Percentiles rank a stretch among this genome's conserved stretches.
These are phyloP conservation scores for Powellomyces hirtus DNA, from an alignment of 192 early-diverging fungal genomes.

Conservation along the genomic window DNA sequence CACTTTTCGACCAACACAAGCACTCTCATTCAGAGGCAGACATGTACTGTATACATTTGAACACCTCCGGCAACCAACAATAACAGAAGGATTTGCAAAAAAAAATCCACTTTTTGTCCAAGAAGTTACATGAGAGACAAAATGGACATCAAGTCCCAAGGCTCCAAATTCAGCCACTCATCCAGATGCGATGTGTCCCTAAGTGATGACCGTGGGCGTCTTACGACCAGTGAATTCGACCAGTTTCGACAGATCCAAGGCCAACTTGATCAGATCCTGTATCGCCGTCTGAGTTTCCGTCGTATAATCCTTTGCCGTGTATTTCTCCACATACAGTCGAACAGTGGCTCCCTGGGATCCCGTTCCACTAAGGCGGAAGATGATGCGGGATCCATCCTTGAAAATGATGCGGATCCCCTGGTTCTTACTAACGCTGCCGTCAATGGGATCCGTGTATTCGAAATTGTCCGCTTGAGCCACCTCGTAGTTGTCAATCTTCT, in stretches of 20 bases:
- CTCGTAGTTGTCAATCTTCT: slow-evolving; percentile 64
- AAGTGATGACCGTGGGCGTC: slow-evolving; percentile 70
- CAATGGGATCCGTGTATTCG: slow-evolving; percentile 92
- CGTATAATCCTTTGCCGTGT: slow-evolving; percentile 62
- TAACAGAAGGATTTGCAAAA: too few relatives aligned
- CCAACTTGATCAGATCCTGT: slow-evolving; percentile 81
- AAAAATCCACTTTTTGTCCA: too few relatives aligned
- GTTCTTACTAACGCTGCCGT: slow-evolving; percentile 76
- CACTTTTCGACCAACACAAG: too few relatives aligned
- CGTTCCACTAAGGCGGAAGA: slow-evolving; percentile 91
- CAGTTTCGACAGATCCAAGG: slow-evolving; percentile 72
- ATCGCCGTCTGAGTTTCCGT: slow-evolving; percentile 81
- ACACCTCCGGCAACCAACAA: too few relatives aligned
- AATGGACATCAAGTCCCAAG: too few relatives aligned
- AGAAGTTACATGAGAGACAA: too few relatives aligned
- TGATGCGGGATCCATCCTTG: slow-evolving; percentile 85
- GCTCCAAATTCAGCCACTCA: too few relatives aligned
- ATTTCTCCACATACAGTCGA: slow-evolving; percentile 94
- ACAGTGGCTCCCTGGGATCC: slow-evolving; percentile 95
- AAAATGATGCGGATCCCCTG: slow-evolving; percentile 92
- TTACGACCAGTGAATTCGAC: slow-evolving; percentile 81
- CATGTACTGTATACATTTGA: too few relatives aligned
- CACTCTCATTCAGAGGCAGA: too few relatives aligned
- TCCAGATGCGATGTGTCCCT: too few relatives aligned
- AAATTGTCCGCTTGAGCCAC: slow-evolving; percentile 82